Conservation (phyloP, 345 rosid species). For the Aegle marmelos region DNA sequence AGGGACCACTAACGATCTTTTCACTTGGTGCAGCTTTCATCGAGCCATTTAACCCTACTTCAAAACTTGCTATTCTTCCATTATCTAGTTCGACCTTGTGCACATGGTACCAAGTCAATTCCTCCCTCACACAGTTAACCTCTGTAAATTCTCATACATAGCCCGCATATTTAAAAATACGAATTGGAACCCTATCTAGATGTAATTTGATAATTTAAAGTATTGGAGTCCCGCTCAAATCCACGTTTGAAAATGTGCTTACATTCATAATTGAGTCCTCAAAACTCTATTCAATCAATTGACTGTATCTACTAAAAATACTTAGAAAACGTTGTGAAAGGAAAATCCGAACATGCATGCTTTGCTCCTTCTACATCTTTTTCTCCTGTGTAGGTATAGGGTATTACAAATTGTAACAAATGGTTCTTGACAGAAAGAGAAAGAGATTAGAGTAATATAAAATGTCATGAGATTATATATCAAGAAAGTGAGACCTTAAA, state of each 20-base stretch:
- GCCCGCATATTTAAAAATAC: no score
- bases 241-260: not conserved
- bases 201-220: no score
- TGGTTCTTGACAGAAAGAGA: not conserved
- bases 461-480: not conserved
- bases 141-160: no score
- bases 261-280: not conserved
- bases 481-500: not conserved
- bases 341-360: not conserved
- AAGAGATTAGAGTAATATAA: not conserved
- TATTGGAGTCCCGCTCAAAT: not conserved
- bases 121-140: not conserved
- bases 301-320: not conserved
- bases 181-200: no score
- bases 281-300: not conserved
- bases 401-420: conserved; percentile 6
- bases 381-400: not conserved
- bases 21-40: conserved; percentile 23
- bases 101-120: conserved; percentile 5
- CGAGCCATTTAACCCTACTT: conserved; percentile 15
- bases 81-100: conserved; percentile 37
- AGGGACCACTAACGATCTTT: conserved; percentile 20
- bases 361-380: not conserved
- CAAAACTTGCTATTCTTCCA: conserved; percentile 25
- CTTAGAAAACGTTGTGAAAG: not conserved